phyloP scores from a whole-genome alignment of 768 basidiomycete species.

The Hygrocybe punicea region DNA sequence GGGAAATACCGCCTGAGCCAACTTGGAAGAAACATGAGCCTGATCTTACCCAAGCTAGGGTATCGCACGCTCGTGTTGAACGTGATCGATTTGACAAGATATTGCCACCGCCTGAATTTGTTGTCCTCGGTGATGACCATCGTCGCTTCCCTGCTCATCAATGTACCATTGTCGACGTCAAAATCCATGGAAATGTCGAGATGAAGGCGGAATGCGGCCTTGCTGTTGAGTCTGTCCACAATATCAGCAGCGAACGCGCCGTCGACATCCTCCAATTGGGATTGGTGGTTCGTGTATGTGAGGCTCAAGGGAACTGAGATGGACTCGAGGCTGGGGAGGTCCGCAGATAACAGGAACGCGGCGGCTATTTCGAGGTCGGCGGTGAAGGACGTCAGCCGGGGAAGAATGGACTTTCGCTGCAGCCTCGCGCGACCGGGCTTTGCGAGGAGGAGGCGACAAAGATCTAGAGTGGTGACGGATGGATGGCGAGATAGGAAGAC shows the following conservation, averaged over 20 bases:
- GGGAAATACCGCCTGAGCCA: background rate
- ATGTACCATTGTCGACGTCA: background rate
- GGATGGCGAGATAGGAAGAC: constrained; percentile 7
- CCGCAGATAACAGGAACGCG: background rate
- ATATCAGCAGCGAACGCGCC: background rate
- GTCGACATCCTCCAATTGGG: background rate
- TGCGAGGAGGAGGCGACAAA: background rate
- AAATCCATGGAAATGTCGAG: constrained; percentile 1
- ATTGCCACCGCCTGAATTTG: background rate
- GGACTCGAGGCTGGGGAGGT: background rate
- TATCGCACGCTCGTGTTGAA: background rate
- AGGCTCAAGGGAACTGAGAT: background rate
- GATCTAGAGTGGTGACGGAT: constrained; percentile 2
- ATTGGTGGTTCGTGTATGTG: background rate
- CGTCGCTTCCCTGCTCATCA: background rate
- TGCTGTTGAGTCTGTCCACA: background rate
- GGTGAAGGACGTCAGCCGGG: background rate
- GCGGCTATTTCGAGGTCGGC: background rate
- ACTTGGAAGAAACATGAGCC: background rate
- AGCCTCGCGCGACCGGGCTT: background rate
- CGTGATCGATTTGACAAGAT: background rate
- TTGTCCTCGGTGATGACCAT: background rate
- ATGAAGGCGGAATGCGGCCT: background rate
- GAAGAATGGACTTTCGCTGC: background rate
- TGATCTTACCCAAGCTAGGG: background rate